Base-by-base conservation (phyloP, 2,329 filamentous ascomycete genomes). In the Colletotrichum lupini region DNA sequence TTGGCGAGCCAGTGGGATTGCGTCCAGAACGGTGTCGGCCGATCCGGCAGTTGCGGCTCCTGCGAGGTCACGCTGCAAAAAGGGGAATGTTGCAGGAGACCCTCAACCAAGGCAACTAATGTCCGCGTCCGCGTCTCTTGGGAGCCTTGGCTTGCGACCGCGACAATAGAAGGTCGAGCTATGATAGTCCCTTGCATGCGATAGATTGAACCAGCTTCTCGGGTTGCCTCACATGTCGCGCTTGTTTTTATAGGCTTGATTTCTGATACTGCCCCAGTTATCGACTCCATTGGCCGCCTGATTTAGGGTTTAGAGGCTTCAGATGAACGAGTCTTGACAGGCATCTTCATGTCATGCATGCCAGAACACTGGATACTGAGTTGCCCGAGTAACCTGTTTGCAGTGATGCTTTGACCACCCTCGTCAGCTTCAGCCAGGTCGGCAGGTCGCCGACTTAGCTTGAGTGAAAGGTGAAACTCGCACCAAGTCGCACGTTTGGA, bases 261-360 rank as follows among this genome's bases (percentile, higher is more conserved):
- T 37, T n/a, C 30, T 58, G 26, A 16, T 28, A 26, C 6, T 6
- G 19, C 12, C 55, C 24, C 46, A 60, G n/a, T 49, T 19, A 22
- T 49, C 4, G 11, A 19, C 8, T 32, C 63, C 42, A 59, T 28
- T 57, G 30, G 19, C 26, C 22, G 26, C 37, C 42, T 59, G 37
- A 53, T 52, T 37, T 58, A 52, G 14, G 66, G 30, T 59, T 35
- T n/a, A 19, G 37, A 16, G 6, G 55, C 59, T 63, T 72, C 69
- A 64, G 69, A 69, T 58, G 69, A 72, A 72, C 65, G 65, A 42
- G 49, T 30, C 22, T 32, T 32, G 24, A 30, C 30, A 35, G 30
- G n/a, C 52, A 32, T 26, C 12, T 24, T 55, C 30, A 12, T 66
- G 30, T 32, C 24, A 67, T 49, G 28, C 26, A 53, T 42, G 19